phyloP scores from a whole-genome alignment of 169 alveolate genomes.

The Babesia ovata region DNA sequence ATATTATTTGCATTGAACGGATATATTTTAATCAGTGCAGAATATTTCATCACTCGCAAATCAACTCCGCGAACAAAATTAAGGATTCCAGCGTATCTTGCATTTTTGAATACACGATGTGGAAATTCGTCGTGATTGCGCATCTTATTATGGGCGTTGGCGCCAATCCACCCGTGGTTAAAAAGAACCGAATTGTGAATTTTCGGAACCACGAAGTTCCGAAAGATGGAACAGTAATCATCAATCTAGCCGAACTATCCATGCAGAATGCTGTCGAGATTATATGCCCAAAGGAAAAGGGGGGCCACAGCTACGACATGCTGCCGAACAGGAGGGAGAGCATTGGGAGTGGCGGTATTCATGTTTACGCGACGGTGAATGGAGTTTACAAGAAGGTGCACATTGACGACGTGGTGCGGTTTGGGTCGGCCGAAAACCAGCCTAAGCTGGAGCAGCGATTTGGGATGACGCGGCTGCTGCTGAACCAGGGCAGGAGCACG shows the following conservation, averaged over 20 bases:
- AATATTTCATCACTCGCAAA: too few relatives aligned
- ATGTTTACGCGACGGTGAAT: conserved; percentile 5
- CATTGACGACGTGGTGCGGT: neutral
- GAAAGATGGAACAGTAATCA: neutral
- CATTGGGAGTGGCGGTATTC: neutral
- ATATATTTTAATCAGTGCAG: too few relatives aligned
- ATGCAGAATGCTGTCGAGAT: neutral
- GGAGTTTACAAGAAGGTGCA: conserved; percentile 5
- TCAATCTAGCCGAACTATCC: neutral
- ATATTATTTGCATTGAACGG: too few relatives aligned
- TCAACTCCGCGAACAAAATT: too few relatives aligned
- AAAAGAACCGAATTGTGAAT: neutral
- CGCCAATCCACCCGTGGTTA: too few relatives aligned
- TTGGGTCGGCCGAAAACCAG: neutral
- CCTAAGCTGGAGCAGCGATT: neutral
- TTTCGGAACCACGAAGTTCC: neutral
- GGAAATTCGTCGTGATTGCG: too few relatives aligned
- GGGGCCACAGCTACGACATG: neutral
- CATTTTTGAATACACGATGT: too few relatives aligned
- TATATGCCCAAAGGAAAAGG: neutral
- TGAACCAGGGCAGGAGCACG: neutral
- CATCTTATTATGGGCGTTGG: too few relatives aligned
- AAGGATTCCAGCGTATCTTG: too few relatives aligned
- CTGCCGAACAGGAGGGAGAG: conserved; percentile 1
- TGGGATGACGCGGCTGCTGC: neutral